Conservation (phyloP, 2,329 filamentous ascomycete genomes). For the Penicillium psychrosexuale region DNA sequence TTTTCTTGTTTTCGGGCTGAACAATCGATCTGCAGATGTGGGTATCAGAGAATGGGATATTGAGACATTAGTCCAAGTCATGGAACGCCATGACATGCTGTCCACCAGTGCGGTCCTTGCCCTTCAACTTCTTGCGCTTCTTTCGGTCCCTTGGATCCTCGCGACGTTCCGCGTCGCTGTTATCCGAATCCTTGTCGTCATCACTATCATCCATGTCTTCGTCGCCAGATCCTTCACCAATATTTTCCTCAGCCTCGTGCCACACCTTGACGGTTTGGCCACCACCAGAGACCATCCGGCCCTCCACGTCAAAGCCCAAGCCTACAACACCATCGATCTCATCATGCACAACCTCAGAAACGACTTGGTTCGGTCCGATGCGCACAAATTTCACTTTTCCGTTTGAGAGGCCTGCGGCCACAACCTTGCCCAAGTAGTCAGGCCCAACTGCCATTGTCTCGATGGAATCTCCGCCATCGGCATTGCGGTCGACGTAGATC, state of each 20-base stretch:
- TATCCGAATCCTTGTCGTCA: constrained; percentile 41
- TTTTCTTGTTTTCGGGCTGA: constrained; percentile 1
- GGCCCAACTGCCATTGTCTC: constrained; percentile 75
- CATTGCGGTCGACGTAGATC: constrained; percentile 66
- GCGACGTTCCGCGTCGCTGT: constrained; percentile 48
- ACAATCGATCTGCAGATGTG: constrained; percentile 13
- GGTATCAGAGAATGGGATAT: constrained; percentile 22
- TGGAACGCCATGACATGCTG: constrained; percentile 44
- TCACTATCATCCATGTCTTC: constrained; percentile 47
- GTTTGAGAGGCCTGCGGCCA: constrained; percentile 78
- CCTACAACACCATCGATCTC: constrained; percentile 82
- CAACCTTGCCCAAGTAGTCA: constrained; percentile 63
- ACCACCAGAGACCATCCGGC: constrained; percentile 85
- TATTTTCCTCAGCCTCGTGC: constrained; percentile 64
- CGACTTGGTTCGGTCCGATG: constrained; percentile 68
- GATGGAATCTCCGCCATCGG: constrained; percentile 69
- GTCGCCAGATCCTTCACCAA: constrained; percentile 45
- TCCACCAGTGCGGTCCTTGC: constrained; percentile 40
- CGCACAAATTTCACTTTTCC: constrained; percentile 75
- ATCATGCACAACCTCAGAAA: constrained; percentile 69
- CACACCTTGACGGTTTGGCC: constrained; percentile 86
- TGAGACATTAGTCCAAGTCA: constrained; percentile 39
- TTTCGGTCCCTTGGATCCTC: constrained; percentile 46
- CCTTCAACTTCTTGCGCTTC: constrained; percentile 46
- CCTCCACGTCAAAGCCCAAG: constrained; percentile 77